Evolutionary conservation across 371 early-diverging fungal genomes (phyloP).

Genomic region (Synchytrium microbalum): DNA sequence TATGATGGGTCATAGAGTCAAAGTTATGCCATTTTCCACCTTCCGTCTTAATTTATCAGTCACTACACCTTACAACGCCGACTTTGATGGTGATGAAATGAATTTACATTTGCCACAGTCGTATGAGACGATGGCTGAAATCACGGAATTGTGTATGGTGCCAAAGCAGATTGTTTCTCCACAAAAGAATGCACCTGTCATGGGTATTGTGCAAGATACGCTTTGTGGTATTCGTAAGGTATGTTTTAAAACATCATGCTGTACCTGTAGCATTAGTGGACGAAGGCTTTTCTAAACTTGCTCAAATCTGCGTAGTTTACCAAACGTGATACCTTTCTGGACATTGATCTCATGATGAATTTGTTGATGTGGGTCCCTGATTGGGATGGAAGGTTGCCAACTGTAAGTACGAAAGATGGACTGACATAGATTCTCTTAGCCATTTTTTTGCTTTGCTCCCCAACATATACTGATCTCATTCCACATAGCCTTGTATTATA

Average conservation of each 20-base stretch:
- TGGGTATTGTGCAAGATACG: conserved; percentile 99
- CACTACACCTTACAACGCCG: conserved; percentile 99
- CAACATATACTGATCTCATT: too few relatives aligned
- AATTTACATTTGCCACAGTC: conserved; percentile 99
- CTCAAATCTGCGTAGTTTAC: conserved; percentile 85
- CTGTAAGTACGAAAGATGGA: too few relatives aligned
- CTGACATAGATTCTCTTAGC: too few relatives aligned
- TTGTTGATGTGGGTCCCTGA: conserved; percentile 90
- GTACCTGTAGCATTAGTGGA: too few relatives aligned
- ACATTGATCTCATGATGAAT: conserved; percentile 90
- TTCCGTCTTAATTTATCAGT: conserved; percentile 98
- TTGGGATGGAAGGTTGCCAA: conserved; percentile 92
- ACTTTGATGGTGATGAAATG: conserved; percentile 99
- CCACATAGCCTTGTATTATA: conserved; percentile 89
- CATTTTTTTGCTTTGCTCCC: too few relatives aligned
- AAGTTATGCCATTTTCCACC: conserved; percentile 98
- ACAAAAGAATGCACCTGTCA: conserved; percentile 97
- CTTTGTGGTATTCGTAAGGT: conserved; percentile 88
- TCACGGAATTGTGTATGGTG: conserved; percentile 94
- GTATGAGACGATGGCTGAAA: conserved; percentile 89
- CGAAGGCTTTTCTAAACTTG: too few relatives aligned
- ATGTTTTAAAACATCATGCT: not conserved
- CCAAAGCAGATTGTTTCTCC: conserved; percentile 98
- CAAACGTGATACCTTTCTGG: conserved; percentile 86
- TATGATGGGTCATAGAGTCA: conserved; percentile 99